Evolutionary conservation across 1,284 basidiomycete genomes (phyloP).

Genomic region (Ganoderma lingzhi): DNA sequence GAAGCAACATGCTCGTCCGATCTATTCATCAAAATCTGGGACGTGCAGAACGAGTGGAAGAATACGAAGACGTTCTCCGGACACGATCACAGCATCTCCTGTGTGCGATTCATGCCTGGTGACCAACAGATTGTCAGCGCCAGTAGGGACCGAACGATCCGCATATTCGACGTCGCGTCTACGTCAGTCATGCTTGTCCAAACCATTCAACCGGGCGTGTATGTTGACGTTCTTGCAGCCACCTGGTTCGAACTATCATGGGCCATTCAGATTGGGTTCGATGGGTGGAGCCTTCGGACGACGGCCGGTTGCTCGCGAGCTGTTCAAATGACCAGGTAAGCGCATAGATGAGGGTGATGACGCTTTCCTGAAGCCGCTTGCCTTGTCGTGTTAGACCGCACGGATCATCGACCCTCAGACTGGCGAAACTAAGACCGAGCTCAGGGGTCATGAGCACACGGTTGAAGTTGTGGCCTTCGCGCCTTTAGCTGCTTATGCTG

Average conservation of each 20-base stretch:
- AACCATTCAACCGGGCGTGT: not conserved
- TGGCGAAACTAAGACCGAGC: slow-evolving; percentile 72
- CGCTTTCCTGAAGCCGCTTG: not conserved
- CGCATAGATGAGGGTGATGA: slow-evolving; percentile 17
- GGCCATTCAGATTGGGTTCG: slow-evolving; percentile 81
- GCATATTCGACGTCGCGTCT: slow-evolving; percentile 77
- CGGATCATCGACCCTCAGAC: slow-evolving; percentile 67
- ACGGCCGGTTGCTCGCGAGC: slow-evolving; percentile 68
- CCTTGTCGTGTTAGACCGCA: slow-evolving; percentile 56
- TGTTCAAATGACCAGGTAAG: slow-evolving; percentile 77
- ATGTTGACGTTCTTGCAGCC: slow-evolving; percentile 42
- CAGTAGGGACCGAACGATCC: slow-evolving; percentile 76
- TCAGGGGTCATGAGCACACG: slow-evolving; percentile 80
- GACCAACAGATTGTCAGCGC: slow-evolving; percentile 76
- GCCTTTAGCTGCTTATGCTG: slow-evolving; percentile 54
- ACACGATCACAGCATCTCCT: slow-evolving; percentile 81
- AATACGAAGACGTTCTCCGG: slow-evolving; percentile 78
- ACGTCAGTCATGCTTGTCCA: slow-evolving; percentile 51
- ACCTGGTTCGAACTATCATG: slow-evolving; percentile 65
- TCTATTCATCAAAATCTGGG: slow-evolving; percentile 84
- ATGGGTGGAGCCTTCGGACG: slow-evolving; percentile 62
- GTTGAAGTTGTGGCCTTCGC: slow-evolving; percentile 79
- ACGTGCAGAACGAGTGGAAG: slow-evolving; percentile 76
- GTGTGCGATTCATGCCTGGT: slow-evolving; percentile 75
- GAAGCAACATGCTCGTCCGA: slow-evolving; percentile 79